Percentiles rank a stretch among this genome's conserved stretches.
phyloP scores from a whole-genome alignment of 805 yeast species.

The Candida odintsovae region DNA sequence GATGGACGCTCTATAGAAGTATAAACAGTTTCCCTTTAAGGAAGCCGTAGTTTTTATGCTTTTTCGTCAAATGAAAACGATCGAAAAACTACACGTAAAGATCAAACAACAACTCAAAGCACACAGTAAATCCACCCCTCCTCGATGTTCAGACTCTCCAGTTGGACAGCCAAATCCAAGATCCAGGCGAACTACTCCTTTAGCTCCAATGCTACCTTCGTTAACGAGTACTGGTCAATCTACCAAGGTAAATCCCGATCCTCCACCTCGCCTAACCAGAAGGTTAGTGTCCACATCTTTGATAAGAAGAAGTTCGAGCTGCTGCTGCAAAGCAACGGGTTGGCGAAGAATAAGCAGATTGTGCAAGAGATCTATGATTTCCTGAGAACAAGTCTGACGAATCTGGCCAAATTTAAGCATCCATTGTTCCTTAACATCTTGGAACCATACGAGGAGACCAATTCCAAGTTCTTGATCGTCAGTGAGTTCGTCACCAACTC shows the following conservation, averaged over 20 bases:
- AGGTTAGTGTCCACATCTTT: conserved; percentile 81
- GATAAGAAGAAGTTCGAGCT: conserved; percentile 73
- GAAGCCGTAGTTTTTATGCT: neutral
- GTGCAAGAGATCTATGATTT: conserved; percentile 60
- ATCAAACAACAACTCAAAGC: neutral
- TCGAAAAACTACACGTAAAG: neutral
- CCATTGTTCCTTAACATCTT: conserved; percentile 79
- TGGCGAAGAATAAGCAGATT: conserved; percentile 43
- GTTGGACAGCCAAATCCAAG: conserved; percentile 7
- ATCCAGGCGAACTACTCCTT: conserved; percentile 38
- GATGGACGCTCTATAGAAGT: neutral
- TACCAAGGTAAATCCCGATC: conserved; percentile 71
- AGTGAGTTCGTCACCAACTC: conserved; percentile 70
- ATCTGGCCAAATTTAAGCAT: conserved; percentile 78
- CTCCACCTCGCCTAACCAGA: conserved; percentile 25
- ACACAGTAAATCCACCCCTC: neutral
- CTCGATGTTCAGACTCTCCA: conserved; percentile 6
- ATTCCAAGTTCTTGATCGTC: conserved; percentile 71
- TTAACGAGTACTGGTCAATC: conserved; percentile 74
- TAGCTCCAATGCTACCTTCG: conserved; percentile 63
- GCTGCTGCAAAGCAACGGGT: conserved; percentile 43
- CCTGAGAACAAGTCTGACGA: conserved; percentile 60
- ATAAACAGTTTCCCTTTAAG: neutral
- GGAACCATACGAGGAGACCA: conserved; percentile 88
- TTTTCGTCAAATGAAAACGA: neutral